Percentiles rank a stretch among this genome's conserved stretches.
Evolutionary conservation across 2,329 filamentous ascomycete genomes (phyloP).

Genomic region (Lasiodiplodia sp.): DNA sequence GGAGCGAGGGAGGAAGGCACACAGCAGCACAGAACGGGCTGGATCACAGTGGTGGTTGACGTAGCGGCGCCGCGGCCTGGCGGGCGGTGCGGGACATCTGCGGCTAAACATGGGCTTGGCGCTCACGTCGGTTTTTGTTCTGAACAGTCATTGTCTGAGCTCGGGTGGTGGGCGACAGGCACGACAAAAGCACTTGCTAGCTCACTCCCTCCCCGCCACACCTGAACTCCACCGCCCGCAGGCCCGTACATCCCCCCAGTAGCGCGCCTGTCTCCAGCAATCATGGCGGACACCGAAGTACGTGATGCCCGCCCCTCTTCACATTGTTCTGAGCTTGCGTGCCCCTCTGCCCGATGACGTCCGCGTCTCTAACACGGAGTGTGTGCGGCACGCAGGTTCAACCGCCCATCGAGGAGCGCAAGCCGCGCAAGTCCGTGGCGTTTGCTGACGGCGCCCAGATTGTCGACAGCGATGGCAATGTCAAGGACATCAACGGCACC

Average conservation of each 20-base stretch:
- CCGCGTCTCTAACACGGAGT: constrained; percentile 18
- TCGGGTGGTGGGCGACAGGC: constrained; percentile 9
- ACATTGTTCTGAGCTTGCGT: constrained; percentile 10
- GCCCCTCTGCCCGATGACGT: constrained; percentile 29
- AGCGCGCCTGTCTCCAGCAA: constrained; percentile 46
- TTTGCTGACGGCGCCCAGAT: constrained; percentile 89
- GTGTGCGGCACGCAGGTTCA: constrained; percentile 34
- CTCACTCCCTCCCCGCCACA: constrained; percentile 24
- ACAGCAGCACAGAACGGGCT: background rate
- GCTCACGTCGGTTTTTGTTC: constrained; percentile 15
- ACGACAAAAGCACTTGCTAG: constrained; percentile 27
- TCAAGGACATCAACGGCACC: constrained; percentile 77
- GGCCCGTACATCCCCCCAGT: constrained; percentile 5
- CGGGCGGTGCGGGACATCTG: background rate
- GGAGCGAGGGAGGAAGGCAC: background rate
- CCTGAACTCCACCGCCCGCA: constrained; percentile 12
- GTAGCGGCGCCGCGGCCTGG: constrained; percentile 1
- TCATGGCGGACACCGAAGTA: constrained; percentile 57
- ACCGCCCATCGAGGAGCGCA: constrained; percentile 60
- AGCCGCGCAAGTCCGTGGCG: constrained; percentile 89
- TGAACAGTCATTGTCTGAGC: constrained; percentile 28
- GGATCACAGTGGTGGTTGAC: constrained; percentile 6
- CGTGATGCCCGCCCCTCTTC: constrained; percentile 24
- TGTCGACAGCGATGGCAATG: constrained; percentile 87
- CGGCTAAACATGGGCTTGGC: constrained; percentile 12